Base-by-base conservation (phyloP, 1,284 basidiomycete species). In the Apiotrichum veenhuisii region DNA sequence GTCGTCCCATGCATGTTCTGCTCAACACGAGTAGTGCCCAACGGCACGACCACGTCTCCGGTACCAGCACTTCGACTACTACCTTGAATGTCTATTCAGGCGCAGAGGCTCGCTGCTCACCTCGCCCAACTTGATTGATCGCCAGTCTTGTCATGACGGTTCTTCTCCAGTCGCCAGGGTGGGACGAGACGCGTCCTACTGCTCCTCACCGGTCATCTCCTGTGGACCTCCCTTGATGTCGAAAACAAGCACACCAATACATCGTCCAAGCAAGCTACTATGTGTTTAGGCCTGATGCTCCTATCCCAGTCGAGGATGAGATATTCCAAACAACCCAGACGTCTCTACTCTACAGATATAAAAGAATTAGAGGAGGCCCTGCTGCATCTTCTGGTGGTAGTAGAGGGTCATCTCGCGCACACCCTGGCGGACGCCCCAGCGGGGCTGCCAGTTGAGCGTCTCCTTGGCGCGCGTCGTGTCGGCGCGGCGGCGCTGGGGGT, bases 401-500 rank as follows among this genome's bases (percentile, higher is more conserved):
- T 62, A 63, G 26, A 59, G 55, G 42, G 59, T 58, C 61, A 63
- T 63, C 55, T 63, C 61, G 43, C 52, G 48, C 38, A 75, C 72
- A 67, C 74, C 74, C 59, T 71, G 67, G 63, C 66, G 64, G 63
- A 77, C 75, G 56, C 61, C 65, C 70, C 92, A 98, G 68, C 85
- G 82, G n/a, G 94, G 92, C 71, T 94, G 85, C 95, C 95, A 98
- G 30, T 83, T 80, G 44, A 98, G 82, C n/a, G 82, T 76, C 72
- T 88, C 82, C 77, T 89, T 91, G 54, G 95, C 95, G 50, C 92
- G 82, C 30, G 88, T 87, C 38, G 91, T 97, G 75, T 98, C 94
- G 44, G 95, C 90, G 62, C 90, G 84, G 68, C 95, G 84, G 78
- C 89, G 87, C 78, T 94, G 91, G 30, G 95, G 95, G 78, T 98